Evolutionary conservation across 2,329 filamentous ascomycete species (phyloP).

Genomic region (Monilinia aucupariae): DNA sequence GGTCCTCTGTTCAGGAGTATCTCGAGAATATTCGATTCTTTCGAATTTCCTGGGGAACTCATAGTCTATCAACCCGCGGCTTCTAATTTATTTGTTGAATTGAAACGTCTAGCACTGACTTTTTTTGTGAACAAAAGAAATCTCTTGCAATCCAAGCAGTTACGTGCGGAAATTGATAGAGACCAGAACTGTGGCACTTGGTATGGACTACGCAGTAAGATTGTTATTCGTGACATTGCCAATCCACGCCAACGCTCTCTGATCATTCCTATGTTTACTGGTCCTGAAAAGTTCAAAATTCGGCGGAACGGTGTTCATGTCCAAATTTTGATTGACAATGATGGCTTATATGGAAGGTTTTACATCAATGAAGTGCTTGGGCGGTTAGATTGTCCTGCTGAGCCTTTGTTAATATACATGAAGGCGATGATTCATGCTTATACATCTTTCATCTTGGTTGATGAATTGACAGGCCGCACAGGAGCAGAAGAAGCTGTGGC

Average conservation of each 20-base stretch:
- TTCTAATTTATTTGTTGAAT: slow-evolving; percentile 41
- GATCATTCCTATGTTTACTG: slow-evolving; percentile 46
- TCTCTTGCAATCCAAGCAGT: slow-evolving; percentile 45
- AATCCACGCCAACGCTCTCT: slow-evolving; percentile 45
- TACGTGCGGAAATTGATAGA: slow-evolving; percentile 48
- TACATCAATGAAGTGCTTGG: slow-evolving; percentile 37
- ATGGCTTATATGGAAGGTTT: background rate
- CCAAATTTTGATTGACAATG: background rate
- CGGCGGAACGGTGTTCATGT: background rate
- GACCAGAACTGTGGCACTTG: slow-evolving; percentile 55
- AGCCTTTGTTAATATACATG: slow-evolving; percentile 48
- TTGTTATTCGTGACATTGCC: slow-evolving; percentile 46
- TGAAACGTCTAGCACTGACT: slow-evolving; percentile 47
- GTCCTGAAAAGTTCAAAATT: slow-evolving; percentile 18
- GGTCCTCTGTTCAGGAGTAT: slow-evolving; percentile 40
- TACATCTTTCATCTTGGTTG: slow-evolving; percentile 53
- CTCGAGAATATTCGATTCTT: slow-evolving; percentile 43
- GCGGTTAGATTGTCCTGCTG: slow-evolving; percentile 51
- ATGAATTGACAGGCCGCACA: slow-evolving; percentile 52
- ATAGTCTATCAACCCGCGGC: slow-evolving; percentile 42
- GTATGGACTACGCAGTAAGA: slow-evolving; percentile 54
- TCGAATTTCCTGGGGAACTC: slow-evolving; percentile 43
- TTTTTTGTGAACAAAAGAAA: slow-evolving; percentile 45
- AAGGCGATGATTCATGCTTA: slow-evolving; percentile 56
- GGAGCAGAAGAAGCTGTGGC: slow-evolving; percentile 56